Percentiles rank a stretch among this genome's conserved stretches.
Conservation (phyloP, 208 protist genomes). For the Balamuthia mandrillaris region DNA sequence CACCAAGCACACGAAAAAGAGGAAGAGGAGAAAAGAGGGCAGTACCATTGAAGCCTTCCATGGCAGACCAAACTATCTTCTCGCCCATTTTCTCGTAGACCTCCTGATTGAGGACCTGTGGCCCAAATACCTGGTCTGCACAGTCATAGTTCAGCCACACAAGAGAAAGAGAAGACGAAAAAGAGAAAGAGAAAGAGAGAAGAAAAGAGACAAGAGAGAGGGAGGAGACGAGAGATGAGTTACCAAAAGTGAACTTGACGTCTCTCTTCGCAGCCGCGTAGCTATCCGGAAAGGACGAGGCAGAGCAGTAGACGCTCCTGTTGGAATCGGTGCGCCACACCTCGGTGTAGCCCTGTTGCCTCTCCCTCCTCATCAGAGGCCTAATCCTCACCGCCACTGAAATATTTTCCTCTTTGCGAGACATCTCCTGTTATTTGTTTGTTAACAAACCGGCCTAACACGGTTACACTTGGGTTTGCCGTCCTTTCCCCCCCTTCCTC, state of each 20-base stretch:
- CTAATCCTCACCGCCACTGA: neutral
- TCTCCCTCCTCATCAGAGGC: neutral
- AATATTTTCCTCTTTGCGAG: slow-evolving; percentile 13
- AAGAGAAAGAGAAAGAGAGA: neutral
- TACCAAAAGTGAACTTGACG: neutral
- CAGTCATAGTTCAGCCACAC: neutral
- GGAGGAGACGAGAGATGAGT: neutral
- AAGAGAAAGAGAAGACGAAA: neutral
- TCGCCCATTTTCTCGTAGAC: neutral
- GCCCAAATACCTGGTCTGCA: neutral
- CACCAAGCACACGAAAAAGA: neutral
- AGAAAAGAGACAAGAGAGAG: neutral
- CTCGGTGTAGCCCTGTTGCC: neutral
- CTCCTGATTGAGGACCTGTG: neutral
- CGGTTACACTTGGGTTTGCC: no score
- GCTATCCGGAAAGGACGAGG: neutral
- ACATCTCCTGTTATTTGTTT: no score
- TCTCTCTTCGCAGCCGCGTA: neutral
- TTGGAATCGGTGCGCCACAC: neutral
- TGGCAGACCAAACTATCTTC: neutral
- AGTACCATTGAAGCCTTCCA: slow-evolving; percentile 9
- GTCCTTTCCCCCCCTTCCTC: no score
- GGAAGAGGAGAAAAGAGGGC: neutral
- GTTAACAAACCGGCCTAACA: no score
- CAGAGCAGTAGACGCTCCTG: neutral